Percentiles rank a stretch among this genome's conserved stretches.
Evolutionary conservation across 768 basidiomycete genomes (phyloP).

Genomic region (Candolleomyces eurysporus): DNA sequence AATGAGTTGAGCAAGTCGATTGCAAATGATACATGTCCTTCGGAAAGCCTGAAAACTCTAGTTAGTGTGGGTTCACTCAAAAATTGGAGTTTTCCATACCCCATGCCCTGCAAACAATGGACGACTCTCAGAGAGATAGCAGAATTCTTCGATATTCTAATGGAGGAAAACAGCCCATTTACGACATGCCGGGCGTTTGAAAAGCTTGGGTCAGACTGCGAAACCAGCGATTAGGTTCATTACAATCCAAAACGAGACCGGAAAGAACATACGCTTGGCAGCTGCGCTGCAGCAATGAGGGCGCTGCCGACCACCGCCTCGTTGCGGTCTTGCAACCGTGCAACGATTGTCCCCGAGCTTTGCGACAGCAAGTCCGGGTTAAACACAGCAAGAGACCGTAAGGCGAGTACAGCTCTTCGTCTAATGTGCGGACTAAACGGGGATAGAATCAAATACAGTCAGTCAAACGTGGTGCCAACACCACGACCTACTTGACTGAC

Average conservation of each 20-base stretch:
- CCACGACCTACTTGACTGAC: constrained; percentile 50
- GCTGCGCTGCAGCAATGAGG: constrained; percentile 28
- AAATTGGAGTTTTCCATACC: constrained; percentile 24
- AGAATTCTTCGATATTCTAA: neutral
- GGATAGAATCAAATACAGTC: constrained; percentile 1
- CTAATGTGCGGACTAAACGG: constrained; percentile 52
- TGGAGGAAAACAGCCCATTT: constrained; percentile 1
- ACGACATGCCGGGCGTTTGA: neutral
- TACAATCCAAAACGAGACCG: neutral
- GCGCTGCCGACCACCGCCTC: constrained; percentile 45
- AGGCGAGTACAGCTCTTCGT: constrained; percentile 59
- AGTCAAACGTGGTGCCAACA: constrained; percentile 17
- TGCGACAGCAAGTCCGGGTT: constrained; percentile 46
- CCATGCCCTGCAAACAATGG: constrained; percentile 22
- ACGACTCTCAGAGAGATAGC: constrained; percentile 19
- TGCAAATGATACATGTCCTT: constrained; percentile 21
- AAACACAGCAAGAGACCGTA: constrained; percentile 47
- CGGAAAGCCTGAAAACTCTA: constrained; percentile 16
- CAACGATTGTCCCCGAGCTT: constrained; percentile 36
- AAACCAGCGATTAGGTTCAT: neutral
- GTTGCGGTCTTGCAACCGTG: constrained; percentile 44
- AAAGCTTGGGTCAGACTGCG: constrained; percentile 5
- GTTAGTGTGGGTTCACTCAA: neutral
- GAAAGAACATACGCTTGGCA: constrained; percentile 2
- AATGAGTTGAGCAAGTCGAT: constrained; percentile 25